phyloP scores from a whole-genome alignment of 2,329 filamentous ascomycete genomes.

The Diaporthe sp. region DNA sequence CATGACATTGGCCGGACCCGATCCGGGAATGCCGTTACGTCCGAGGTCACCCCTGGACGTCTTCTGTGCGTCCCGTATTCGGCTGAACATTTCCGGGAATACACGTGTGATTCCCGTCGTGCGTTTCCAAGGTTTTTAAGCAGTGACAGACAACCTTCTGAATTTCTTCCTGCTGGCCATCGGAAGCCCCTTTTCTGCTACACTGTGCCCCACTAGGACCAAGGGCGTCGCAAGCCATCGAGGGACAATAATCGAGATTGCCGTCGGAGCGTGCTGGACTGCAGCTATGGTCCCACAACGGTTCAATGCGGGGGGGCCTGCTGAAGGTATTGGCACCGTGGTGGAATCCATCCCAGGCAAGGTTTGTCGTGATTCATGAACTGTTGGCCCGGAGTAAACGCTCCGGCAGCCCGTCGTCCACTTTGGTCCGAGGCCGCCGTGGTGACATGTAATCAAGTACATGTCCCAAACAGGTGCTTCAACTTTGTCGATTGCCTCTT shows the following conservation, averaged over 20 bases:
- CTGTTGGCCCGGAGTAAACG: slow-evolving; percentile 21
- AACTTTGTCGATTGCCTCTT: background rate
- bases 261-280: background rate
- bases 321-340: background rate
- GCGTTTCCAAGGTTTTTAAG: background rate
- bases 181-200: background rate
- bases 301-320: background rate
- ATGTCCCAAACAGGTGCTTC: background rate
- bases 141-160: background rate
- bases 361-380: slow-evolving; percentile 27
- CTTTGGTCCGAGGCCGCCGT: background rate
- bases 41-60: background rate
- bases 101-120: background rate
- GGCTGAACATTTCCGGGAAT: background rate
- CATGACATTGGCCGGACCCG: background rate
- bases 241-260: background rate
- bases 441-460: slow-evolving; percentile 3
- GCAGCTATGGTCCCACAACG: background rate
- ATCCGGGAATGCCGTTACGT: background rate
- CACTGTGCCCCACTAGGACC: background rate
- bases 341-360: slow-evolving; percentile 3
- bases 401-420: background rate
- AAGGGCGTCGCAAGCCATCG: background rate
- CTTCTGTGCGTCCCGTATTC: background rate
- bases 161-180: background rate